phyloP scores from a whole-genome alignment of 179 eudicot genomes.

The Silene coronaria region DNA sequence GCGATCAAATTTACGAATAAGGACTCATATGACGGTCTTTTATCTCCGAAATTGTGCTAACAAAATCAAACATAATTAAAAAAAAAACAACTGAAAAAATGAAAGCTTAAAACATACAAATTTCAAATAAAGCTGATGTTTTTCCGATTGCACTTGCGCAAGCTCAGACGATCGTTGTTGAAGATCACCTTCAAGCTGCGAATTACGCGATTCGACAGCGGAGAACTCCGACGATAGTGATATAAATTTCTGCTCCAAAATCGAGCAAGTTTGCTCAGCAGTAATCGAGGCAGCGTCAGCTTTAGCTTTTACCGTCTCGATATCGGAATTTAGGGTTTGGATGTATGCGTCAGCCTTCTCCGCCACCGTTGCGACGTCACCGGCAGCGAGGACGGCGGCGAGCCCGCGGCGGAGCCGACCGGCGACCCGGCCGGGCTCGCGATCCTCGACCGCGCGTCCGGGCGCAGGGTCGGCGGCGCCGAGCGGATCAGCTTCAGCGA shows the following conservation, averaged over 20 bases:
- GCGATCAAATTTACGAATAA: neutral
- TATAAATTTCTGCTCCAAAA: conserved; percentile 72
- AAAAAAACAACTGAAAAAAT: neutral
- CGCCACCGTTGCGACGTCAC: conserved; percentile 52
- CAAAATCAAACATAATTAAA: conserved; percentile 9
- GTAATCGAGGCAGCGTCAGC: conserved; percentile 79
- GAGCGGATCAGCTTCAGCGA: too few relatives aligned
- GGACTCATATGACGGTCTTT: neutral
- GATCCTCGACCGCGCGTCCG: too few relatives aligned
- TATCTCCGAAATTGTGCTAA: too few relatives aligned
- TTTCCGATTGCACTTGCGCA: conserved; percentile 54
- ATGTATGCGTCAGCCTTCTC: conserved; percentile 81
- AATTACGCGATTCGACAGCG: conserved; percentile 43
- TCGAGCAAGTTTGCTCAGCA: conserved; percentile 87
- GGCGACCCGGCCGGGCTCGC: too few relatives aligned
- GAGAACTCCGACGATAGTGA: conserved; percentile 68
- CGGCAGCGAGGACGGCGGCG: conserved; percentile 41
- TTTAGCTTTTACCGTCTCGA: conserved; percentile 74
- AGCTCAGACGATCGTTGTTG: conserved; percentile 49
- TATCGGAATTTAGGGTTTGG: conserved; percentile 37
- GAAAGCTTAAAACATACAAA: conserved; percentile 35
- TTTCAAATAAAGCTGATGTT: conserved; percentile 62
- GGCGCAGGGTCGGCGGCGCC: too few relatives aligned
- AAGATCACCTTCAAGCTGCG: conserved; percentile 37
- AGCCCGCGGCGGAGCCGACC: too few relatives aligned